phyloP scores from a whole-genome alignment of 108 stramenopile genomes.

The Cylindrotheca fusiformis region DNA sequence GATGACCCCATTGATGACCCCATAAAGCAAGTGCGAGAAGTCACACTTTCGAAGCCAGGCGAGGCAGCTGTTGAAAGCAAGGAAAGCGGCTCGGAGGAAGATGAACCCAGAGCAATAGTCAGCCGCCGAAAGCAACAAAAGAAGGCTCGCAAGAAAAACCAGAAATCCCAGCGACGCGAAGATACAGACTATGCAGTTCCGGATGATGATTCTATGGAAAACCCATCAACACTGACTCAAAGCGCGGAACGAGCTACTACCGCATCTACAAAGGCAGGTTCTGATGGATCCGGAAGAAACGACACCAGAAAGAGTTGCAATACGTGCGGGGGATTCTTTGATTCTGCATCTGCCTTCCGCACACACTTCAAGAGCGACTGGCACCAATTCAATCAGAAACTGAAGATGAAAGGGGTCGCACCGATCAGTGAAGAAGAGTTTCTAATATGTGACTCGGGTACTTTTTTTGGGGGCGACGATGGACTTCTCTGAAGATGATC shows the following conservation, averaged over 20 bases:
- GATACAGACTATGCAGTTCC: conserved; percentile 21
- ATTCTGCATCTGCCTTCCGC: conserved; percentile 59
- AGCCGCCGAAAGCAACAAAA: conserved; percentile 39
- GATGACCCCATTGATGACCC: neutral
- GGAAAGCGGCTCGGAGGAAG: conserved; percentile 40
- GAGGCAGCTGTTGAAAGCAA: conserved; percentile 38
- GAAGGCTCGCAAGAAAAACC: conserved; percentile 80
- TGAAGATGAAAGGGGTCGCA: conserved; percentile 76
- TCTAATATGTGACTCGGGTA: conserved; percentile 55
- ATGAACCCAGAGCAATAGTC: conserved; percentile 7
- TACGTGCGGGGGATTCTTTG: conserved; percentile 85
- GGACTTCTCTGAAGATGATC: too few species aligned
- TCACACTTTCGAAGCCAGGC: neutral
- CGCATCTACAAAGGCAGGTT: neutral
- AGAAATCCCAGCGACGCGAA: conserved; percentile 75
- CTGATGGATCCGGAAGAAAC: neutral
- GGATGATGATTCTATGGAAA: conserved; percentile 3
- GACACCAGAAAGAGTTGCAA: conserved; percentile 66
- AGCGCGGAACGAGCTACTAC: neutral
- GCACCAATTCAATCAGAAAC: conserved; percentile 95
- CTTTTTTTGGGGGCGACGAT: conserved; percentile 6
- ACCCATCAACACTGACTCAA: neutral
- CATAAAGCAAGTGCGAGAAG: neutral
- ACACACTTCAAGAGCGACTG: conserved; percentile 93
- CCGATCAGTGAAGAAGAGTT: conserved; percentile 81